phyloP scores from a whole-genome alignment of 2,329 filamentous ascomycete species.

The Aspergillus amoenus region DNA sequence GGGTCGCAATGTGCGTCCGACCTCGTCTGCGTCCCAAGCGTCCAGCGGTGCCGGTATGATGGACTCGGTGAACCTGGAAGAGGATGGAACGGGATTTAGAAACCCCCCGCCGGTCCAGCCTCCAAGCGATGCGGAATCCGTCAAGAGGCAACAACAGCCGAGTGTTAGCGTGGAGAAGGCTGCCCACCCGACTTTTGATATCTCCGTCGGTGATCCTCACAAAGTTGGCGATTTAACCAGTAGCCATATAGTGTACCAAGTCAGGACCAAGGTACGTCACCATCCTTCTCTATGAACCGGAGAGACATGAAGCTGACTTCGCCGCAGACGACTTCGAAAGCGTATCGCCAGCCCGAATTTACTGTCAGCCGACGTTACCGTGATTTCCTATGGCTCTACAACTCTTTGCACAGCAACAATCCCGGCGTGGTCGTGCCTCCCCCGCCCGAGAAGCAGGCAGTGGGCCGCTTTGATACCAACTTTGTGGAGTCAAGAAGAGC shows the following conservation, averaged over 20 bases:
- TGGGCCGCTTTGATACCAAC: slow-evolving; percentile 92
- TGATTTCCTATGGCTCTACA: slow-evolving; percentile 98
- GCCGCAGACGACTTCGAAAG: slow-evolving; percentile 84
- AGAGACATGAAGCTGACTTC: slow-evolving; percentile 13
- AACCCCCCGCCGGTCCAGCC: slow-evolving; percentile 60
- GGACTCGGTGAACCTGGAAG: slow-evolving; percentile 71
- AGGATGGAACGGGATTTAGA: slow-evolving; percentile 65
- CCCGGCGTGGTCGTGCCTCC: slow-evolving; percentile 93
- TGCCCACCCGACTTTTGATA: slow-evolving; percentile 85
- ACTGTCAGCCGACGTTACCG: slow-evolving; percentile 90
- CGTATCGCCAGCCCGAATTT: slow-evolving; percentile 89
- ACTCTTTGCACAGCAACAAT: slow-evolving; percentile 87
- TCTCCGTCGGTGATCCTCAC: slow-evolving; percentile 91
- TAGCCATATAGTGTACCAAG: slow-evolving; percentile 96
- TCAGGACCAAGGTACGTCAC: slow-evolving; percentile 75
- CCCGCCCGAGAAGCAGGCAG: slow-evolving; percentile 95
- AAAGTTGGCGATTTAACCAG: slow-evolving; percentile 97
- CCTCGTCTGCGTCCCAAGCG: slow-evolving; percentile 45
- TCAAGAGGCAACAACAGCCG: slow-evolving; percentile 60
- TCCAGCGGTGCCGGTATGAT: slow-evolving; percentile 53
- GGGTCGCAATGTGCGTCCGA: slow-evolving; percentile 36
- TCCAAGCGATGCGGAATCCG: slow-evolving; percentile 42
- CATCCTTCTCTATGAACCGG: neutral
- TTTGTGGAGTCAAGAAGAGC: slow-evolving; percentile 92
- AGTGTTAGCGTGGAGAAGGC: slow-evolving; percentile 92